phyloP scores from a whole-genome alignment of 2,329 filamentous ascomycete genomes.

The Ceratocystis diversiconidia region DNA sequence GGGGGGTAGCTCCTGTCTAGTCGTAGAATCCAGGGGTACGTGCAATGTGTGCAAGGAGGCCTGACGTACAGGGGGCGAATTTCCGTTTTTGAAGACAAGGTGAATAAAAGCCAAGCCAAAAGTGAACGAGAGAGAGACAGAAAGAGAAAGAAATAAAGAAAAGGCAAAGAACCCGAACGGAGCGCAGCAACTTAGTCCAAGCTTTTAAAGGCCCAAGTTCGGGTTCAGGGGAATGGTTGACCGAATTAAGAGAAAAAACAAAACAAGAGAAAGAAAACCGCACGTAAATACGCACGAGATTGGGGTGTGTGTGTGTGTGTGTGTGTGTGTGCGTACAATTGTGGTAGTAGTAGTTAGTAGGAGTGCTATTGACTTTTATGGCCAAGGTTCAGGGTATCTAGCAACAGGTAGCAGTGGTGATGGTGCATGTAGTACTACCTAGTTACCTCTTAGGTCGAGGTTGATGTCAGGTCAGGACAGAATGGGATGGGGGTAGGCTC shows the following conservation, averaged over 20 bases:
- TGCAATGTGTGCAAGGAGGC: conserved; percentile 3
- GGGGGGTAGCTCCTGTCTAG: conserved; percentile 4
- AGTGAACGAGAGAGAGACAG: background rate
- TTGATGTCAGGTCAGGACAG: background rate
- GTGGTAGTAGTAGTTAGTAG: background rate
- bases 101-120: background rate
- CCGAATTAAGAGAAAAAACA: background rate
- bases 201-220: background rate
- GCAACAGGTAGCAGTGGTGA: background rate
- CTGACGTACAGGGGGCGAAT: conserved; percentile 5
- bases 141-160: background rate
- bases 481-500: background rate
- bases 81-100: conserved; percentile 2
- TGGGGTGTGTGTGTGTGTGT: background rate
- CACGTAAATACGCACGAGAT: background rate
- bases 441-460: background rate
- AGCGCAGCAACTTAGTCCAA: background rate
- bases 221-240: background rate
- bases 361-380: background rate
- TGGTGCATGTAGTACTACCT: background rate
- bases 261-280: background rate
- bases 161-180: background rate
- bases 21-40: conserved; percentile 1
- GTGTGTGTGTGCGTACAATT: background rate
- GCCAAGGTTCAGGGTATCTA: background rate